Conservation (phyloP, 345 rosid genomes). For the Crucihimalaya himalaica region DNA sequence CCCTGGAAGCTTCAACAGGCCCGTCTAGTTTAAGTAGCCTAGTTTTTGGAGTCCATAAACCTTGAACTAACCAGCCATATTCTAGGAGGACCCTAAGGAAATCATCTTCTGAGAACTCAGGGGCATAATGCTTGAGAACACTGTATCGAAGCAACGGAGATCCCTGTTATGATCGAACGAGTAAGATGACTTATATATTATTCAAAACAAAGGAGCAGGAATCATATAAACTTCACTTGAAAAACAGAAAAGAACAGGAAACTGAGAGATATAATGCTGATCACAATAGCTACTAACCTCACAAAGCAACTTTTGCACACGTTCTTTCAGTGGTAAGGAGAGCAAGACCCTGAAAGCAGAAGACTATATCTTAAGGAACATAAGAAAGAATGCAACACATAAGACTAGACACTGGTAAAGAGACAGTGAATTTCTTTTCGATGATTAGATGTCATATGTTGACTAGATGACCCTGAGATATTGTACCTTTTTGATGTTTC, state of each 20-base stretch:
- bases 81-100: slow-evolving; percentile 56
- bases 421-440: no score
- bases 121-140: slow-evolving; percentile 63
- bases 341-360: slow-evolving; percentile 63
- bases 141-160: slow-evolving; percentile 58
- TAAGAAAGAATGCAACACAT: slow-evolving; percentile 6
- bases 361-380: background rate
- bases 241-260: slow-evolving; percentile 2
- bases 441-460: background rate
- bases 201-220: background rate
- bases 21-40: slow-evolving; percentile 43
- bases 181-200: slow-evolving; percentile 3
- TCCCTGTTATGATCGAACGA: slow-evolving; percentile 47
- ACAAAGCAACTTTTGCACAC: slow-evolving; percentile 61
- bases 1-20: slow-evolving; percentile 46
- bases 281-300: slow-evolving; percentile 59
- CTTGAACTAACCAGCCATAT: slow-evolving; percentile 74
- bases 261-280: slow-evolving; percentile 11
- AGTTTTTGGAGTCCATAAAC: slow-evolving; percentile 77
- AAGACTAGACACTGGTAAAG: slow-evolving; percentile 21
- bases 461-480: background rate
- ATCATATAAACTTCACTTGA: slow-evolving; percentile 6
- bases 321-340: slow-evolving; percentile 67
- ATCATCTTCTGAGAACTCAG: slow-evolving; percentile 54
- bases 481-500: slow-evolving; percentile 61